Base-by-base conservation (phyloP, 2,329 filamentous ascomycete genomes). In the Aspergillus unguis region DNA sequence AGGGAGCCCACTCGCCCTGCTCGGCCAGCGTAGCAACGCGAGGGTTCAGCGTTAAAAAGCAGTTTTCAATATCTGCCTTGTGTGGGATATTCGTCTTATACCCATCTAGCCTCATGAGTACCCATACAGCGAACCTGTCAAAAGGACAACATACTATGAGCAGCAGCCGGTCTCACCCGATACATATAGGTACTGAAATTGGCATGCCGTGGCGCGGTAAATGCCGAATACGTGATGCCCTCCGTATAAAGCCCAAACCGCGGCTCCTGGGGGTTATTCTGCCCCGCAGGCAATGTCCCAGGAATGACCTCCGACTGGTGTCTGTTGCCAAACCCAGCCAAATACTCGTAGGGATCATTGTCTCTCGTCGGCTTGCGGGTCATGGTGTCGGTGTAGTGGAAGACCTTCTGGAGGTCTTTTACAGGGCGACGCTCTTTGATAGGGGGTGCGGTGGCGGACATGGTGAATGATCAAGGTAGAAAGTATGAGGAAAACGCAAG, bases 1-100 rank as follows among this genome's bases (percentile, higher is more conserved):
- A 81, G 0, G 78, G 77, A 46, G 79, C 75, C 80, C 79, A 82
- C 65, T 79, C 73, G 5, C 80, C 71, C 62, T 81, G 78, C 50
- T 81, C 80, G 3, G 78, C 78, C 3, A 65, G 50, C 17, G 81
- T 79, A 55, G 79, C 75, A 56, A 80, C 75, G 50, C 80, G 78
- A 60, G 75, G 75, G 62, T 79, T 78, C 48, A 75, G 69, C 4
- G 58, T 55, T 6, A 64, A 41, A 54, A 66, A 59, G 40, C 58
- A 60, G 45, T 64, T 67, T 48, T 68, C 63, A 46, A 65, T 59
- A 28, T 64, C 40, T 36, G 60, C 51, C 56, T 65, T 61, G 28
- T 59, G 57, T 17, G 71, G 72, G 58, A 80, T 76, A 46, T 76
- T 71, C 68, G 67, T 80, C 27, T 56, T 60, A 49, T 65, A 65